Percentiles rank a stretch among this genome's conserved stretches.
These are phyloP conservation scores for Penicillium oxalicum DNA, from an alignment of 2,329 filamentous ascomycete species.

Conservation along the genomic window DNA sequence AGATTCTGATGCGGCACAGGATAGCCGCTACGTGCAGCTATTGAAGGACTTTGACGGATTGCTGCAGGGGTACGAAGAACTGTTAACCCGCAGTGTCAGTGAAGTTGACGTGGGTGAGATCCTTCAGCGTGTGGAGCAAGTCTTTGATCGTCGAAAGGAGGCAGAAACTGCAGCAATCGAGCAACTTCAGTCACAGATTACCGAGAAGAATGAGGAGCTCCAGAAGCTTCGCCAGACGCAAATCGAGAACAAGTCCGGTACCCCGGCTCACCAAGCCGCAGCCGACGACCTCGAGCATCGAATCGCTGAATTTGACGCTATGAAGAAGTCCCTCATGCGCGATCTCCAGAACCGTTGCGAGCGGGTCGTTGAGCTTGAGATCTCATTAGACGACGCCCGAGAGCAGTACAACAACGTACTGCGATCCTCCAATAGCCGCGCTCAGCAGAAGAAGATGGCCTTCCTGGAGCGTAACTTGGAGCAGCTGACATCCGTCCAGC, in stretches of 20 bases:
- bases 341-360: constrained; percentile 98
- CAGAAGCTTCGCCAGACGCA: constrained; percentile 72
- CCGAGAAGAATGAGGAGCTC: constrained; percentile 74
- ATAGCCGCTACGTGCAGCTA: constrained; percentile 62
- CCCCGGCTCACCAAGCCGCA: constrained; percentile 54
- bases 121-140: constrained; percentile 70
- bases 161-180: constrained; percentile 67
- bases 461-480: constrained; percentile 97
- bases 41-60: constrained; percentile 68
- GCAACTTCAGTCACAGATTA: constrained; percentile 69
- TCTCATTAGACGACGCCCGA: constrained; percentile 90
- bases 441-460: constrained; percentile 99
- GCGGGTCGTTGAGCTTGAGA: constrained; percentile 95
- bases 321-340: constrained; percentile 99
- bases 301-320: constrained; percentile 96
- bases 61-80: constrained; percentile 76
- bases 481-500: constrained; percentile 93
- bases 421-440: constrained; percentile 91
- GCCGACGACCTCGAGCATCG: constrained; percentile 91
- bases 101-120: constrained; percentile 78
- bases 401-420: constrained; percentile 99
- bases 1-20: constrained; percentile 60
- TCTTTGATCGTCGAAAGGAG: constrained; percentile 69
- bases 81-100: constrained; percentile 71
- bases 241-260: constrained; percentile 57